Base-by-base conservation (phyloP, 495 filamentous ascomycete species). In the Xylaria palmicola region DNA sequence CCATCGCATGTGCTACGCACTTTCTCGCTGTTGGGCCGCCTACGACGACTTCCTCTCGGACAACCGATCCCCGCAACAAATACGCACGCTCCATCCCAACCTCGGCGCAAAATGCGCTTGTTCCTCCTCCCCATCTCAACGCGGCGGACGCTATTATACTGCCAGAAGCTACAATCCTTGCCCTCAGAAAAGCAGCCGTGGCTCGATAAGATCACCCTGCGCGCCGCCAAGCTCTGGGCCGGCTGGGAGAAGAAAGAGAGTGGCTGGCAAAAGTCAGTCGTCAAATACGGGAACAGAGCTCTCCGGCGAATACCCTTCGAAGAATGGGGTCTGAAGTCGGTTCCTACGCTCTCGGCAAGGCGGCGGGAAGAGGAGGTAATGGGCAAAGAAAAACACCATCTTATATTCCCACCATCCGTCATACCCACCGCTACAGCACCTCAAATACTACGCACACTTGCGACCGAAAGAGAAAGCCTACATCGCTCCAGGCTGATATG, bases 321-420 rank as follows among this genome's bases (percentile, higher is more conserved):
- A 76, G 94, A 99, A 89, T 99, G 94, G 85, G 93, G 91, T 0
- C 77, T 98, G 48, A 98, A 98, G 75, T 93, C 91, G 54, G 89
- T 98, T 37, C 94, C 94, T 3, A 90, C 94, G 32, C 77, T 96
- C 56, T 92, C 84, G 26, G 79, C 85, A 36, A 84, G 86, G 57
- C 80, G 84, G 48, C 80, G 81, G 62, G 77, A 84, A 44, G 82
- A 87, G 55, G 85, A 88, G 66, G 66, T 85, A 15, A 73, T 88
- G 52, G 88, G 83, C 32, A 83, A 83, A 22, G 81, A 83, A 47
- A 87, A 83, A 64, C 83, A 95, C 30, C 85, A 92, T 62, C 85
- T 98, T 10, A 72, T 90, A 15, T 98, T 88, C 71, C 94, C 94
- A 0, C 77, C 81, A 32, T 82, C 82, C 57, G 77, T 92, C 32